These are phyloP conservation scores for Citrullus amarus DNA, from an alignment of 306 rosid genomes.

Conservation along the genomic window DNA sequence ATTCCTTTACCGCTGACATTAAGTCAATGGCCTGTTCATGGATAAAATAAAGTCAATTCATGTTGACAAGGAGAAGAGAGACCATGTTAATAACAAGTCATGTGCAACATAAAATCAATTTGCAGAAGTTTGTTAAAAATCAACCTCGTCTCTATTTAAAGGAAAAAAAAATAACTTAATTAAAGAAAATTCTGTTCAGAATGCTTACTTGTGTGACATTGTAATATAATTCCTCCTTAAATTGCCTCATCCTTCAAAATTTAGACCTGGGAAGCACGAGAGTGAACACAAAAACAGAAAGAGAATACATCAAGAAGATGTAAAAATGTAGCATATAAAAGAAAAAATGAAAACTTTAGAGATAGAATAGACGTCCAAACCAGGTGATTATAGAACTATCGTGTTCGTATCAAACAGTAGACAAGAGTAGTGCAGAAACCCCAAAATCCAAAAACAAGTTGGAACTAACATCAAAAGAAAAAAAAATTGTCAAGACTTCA, in stretches of 20 bases:
- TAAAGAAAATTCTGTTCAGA: not conserved
- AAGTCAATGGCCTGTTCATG: slow-evolving; percentile 52
- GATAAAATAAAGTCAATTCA: slow-evolving; percentile 17
- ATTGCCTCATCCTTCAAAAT: slow-evolving; percentile 41
- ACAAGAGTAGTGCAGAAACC: not conserved
- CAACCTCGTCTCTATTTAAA: not conserved
- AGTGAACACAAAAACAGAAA: slow-evolving; percentile 8
- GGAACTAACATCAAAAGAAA: no score
- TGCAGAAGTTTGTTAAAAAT: not conserved
- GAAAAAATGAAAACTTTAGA: not conserved
- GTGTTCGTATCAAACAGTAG: not conserved
- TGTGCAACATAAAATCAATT: not conserved
- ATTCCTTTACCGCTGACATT: slow-evolving; percentile 51
- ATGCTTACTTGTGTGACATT: slow-evolving; percentile 49
- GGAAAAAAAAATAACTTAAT: no score
- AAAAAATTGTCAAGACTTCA: no score
- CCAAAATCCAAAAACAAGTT: no score
- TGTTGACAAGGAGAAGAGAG: not conserved
- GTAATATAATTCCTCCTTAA: slow-evolving; percentile 50
- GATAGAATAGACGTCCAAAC: not conserved
- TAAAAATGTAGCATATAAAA: slow-evolving; percentile 12
- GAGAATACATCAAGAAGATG: slow-evolving; percentile 11
- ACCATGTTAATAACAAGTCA: not conserved
- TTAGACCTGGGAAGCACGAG: slow-evolving; percentile 14
- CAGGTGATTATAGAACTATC: not conserved